Evolutionary conservation across 805 yeast species (phyloP), one percentile per base, ranked within the genome.

Genomic region (Kodamaea laetipori): DNA sequence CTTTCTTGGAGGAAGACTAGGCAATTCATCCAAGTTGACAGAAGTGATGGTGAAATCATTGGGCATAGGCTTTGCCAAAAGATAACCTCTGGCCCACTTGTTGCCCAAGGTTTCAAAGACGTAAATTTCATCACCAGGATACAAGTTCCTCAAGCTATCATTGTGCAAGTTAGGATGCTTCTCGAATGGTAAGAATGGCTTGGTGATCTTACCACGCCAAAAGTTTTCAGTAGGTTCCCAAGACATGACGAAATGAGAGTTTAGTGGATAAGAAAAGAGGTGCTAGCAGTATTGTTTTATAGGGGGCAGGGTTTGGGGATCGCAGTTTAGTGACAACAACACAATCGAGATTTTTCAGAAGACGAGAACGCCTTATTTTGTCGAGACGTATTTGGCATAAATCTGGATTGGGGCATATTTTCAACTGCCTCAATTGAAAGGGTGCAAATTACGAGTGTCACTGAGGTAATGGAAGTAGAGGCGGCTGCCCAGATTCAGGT

Each of bases 61-160:
- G 1, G 92, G 92, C 42, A 81, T 66, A 5, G 95, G 90, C 46
- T 81, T 76, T 28, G 83, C 68, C 26, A 84, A 66, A 3, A 79
- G 72, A 60, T 89, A 88, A 9, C 90, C 96, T 53, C 96, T 73
- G 17, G 82, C 88, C 96, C 96, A 89, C 48, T 75, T 75, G 15
- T 72, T 71, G 31, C 66, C 61, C 61, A 76, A 70, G 37, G 75
- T 67, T 57, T 88, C 96, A 57, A 87, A 85, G 13, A 86, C 67
- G 59, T 77, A 86, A 24, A 85, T 80, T 49, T 83, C 87, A 61
- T 87, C 95, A 26, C 95, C 96, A 15, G 83, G 82, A 55, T 79
- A 83, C 36, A 84, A 61, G 58, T 84, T 78, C 46, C 67, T 69
- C 61, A 72, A 75, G 48, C 69, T 57, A 2, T 57, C 63, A 45